Evolutionary conservation across 192 early-diverging fungal species (phyloP), one percentile per base, ranked within the genome.

Genomic region (Dimargaris cristalligena): DNA sequence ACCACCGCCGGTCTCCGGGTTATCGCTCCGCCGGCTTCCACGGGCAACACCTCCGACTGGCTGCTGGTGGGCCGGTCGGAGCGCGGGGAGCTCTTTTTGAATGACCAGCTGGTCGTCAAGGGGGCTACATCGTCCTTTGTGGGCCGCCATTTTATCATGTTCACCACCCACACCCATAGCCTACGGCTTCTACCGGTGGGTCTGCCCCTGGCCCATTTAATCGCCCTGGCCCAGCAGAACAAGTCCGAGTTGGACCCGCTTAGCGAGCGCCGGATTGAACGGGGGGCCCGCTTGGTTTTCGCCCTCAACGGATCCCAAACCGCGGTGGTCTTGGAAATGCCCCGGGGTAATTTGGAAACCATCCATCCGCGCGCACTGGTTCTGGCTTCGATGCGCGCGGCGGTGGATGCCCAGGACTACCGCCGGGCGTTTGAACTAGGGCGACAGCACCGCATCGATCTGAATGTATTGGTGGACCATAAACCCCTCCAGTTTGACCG

Each of bases 301-400:
- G 88, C 88, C 0, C 69, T 82, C 10, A 86, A 89, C 1, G 70
- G 64, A 46, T 82, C 78, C 54, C n/a, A n/a, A n/a, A 77, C 80
- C 18, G 77, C 76, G 52, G 62, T 76, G 14, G 64, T 75, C 16
- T 66, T 75, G 56, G 69, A 84, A 72, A 98, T 98, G 95, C 95
- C 95, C 14, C 85, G 95, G 30, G 95, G 95, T 8, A 98, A 98
- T 59, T 70, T 96, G 52, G 95, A 98, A 63, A 96, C 93, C 0
- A 77, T 98, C 25, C 73, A 79, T 18, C 95, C 95, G 1, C 84
- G 95, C 4, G 87, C 92, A 6, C 69, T 98, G 61, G 89, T 95
- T 0, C 69, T 96, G 18, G 75, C 85, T 1, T 67, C 78, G 2
- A 81, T 90, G 9, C 76, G 87, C 2, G 72, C 76, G 23, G 60